A percentile compares a stretch with the other conserved stretches of the same genome.
Evolutionary conservation across 1,139 yeast species (phyloP).

Genomic region (Saccharomyces uvarum): DNA sequence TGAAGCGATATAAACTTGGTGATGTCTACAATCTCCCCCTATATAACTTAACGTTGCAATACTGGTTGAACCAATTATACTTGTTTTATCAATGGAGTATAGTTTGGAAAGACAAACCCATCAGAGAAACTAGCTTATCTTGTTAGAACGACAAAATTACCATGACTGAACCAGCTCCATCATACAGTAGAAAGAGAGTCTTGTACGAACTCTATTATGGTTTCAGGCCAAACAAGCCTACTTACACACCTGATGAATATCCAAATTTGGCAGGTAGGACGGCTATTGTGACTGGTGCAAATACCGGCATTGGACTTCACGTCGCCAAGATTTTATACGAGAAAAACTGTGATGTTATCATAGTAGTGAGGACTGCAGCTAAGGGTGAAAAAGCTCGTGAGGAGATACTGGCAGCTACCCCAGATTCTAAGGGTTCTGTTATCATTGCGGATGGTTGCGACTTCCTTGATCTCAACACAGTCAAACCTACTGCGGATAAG

Average conservation of each 20-base stretch:
- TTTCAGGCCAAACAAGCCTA: constrained; percentile 28
- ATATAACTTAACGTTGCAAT: too few relatives aligned
- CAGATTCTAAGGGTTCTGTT: constrained; percentile 21
- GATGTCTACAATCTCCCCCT: too few relatives aligned
- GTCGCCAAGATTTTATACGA: constrained; percentile 34
- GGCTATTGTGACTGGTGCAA: constrained; percentile 42
- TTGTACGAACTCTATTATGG: constrained; percentile 19
- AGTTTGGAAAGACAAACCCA: too few relatives aligned
- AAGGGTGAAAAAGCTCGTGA: constrained; percentile 35
- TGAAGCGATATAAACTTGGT: too few relatives aligned
- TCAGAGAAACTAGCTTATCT: too few relatives aligned
- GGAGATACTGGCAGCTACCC: constrained; percentile 25
- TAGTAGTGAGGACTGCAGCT: constrained; percentile 36
- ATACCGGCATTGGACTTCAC: constrained; percentile 43
- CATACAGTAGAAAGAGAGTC: constrained; percentile 10
- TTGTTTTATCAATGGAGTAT: too few relatives aligned
- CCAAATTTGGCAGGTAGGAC: constrained; percentile 40
- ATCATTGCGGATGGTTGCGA: constrained; percentile 34
- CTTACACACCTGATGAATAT: constrained; percentile 34
- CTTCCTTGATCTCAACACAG: constrained; percentile 39
- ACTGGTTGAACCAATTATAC: too few relatives aligned
- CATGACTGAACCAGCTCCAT: constrained; percentile 20
- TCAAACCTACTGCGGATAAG: constrained; percentile 37
- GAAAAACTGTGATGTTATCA: constrained; percentile 40
- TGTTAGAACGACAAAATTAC: too few relatives aligned